Evolutionary conservation across 768 basidiomycete species (phyloP), one percentile per base, ranked within the genome.

Genomic region (Pleurotus platypus): DNA sequence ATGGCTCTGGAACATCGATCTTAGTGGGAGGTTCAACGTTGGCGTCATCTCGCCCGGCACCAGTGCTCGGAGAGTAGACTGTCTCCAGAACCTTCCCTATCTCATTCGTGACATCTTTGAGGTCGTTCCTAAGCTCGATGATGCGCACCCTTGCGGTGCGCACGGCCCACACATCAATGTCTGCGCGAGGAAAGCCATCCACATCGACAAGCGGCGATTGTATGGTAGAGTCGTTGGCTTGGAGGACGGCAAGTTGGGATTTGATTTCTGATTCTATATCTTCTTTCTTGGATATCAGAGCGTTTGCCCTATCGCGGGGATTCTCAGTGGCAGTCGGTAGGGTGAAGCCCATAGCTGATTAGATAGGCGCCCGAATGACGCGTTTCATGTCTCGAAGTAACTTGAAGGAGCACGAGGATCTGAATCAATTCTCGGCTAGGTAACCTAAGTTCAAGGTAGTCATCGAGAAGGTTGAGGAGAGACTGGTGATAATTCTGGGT

Each of bases 151-250:
- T 80, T 11, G 92, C 90, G 48, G 75, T 73, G 20, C 92, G 78
- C 16, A 95, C 86, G 9, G 87, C 85, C 66, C 84, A 91, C 15
- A 96, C 77, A 62, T 95, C 91, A 60, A 98, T 81, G 71, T 96
- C 89, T 12, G 83, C 84, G 12, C 93, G 81, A 1, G 95, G 95
- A 70, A 92, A 98, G 5, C 96, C 96, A 53, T 97, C 90, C 0
- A 75, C 60, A 66, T 97, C 94, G 47, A 97, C 82, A 35, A 98
- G 82, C 0, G 91, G 85, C 0, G 89, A 82, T 22, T 82, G 72
- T 76, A 93, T 82, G 2, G 80, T 85, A 30, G 80, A 80, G 42
- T 78, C 72, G 64, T 92, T 89, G 49, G 78, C 73, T 63, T 77
- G 74, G 62, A 93, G 82, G 55, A 92, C 78, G 43, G 81, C 72